Percentiles rank a stretch among this genome's conserved stretches.
phyloP scores from a whole-genome alignment of 2,329 filamentous ascomycete species.

The Exophiala viscosa region DNA sequence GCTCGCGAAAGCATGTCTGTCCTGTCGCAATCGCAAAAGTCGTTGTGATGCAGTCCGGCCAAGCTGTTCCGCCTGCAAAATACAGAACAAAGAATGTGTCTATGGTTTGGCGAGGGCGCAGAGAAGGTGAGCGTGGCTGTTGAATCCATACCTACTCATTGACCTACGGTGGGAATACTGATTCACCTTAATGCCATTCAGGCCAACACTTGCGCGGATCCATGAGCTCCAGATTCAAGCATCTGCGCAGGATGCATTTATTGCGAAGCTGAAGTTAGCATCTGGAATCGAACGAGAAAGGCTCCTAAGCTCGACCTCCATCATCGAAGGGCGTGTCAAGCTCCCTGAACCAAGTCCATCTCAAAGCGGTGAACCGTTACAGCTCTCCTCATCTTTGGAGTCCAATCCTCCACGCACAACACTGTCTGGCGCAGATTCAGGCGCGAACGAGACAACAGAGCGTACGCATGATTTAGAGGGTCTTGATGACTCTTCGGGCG shows the following conservation, averaged over 20 bases:
- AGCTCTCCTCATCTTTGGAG: too few species aligned
- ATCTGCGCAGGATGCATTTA: neutral
- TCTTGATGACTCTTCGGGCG: slow-evolving; percentile 1
- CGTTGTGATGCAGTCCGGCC: slow-evolving; percentile 3
- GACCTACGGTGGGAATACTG: neutral
- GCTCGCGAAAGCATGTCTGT: slow-evolving; percentile 5
- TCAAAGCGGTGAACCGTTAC: too few species aligned
- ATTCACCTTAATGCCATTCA: neutral
- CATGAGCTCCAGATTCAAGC: slow-evolving; percentile 1
- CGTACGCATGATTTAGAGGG: neutral
- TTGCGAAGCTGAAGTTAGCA: neutral
- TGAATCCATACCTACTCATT: too few species aligned
- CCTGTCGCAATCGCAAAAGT: slow-evolving; percentile 4
- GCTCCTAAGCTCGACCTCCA: neutral
- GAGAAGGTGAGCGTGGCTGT: neutral
- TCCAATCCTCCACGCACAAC: too few species aligned
- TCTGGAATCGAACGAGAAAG: neutral
- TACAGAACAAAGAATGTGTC: slow-evolving; percentile 3
- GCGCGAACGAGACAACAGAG: too few species aligned
- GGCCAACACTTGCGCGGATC: slow-evolving; percentile 2
- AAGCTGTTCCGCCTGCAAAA: neutral
- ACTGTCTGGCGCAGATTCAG: too few species aligned
- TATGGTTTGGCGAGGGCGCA: neutral
- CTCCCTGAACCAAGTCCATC: too few species aligned
- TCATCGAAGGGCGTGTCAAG: neutral